Percentiles rank a stretch among this genome's conserved stretches.
Evolutionary conservation across 352 stramenopile genomes (phyloP).

Genomic region (Phytopythium ostracodes): DNA sequence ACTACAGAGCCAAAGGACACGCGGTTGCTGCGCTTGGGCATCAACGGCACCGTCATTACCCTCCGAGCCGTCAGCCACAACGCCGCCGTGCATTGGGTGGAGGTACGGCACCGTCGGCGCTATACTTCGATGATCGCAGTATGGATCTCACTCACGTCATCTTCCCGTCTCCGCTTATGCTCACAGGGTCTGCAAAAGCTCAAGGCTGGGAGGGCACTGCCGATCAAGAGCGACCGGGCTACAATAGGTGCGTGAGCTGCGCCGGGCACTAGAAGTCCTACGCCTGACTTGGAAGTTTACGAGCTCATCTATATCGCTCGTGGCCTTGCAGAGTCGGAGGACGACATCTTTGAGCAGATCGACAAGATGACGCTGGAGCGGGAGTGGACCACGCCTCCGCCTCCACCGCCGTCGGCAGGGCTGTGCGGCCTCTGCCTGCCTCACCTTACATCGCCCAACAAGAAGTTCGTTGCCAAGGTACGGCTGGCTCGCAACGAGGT

Average conservation of each 20-base stretch:
- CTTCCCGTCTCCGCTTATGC: background rate
- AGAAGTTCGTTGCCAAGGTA: constrained; percentile 24
- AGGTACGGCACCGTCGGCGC: constrained; percentile 27
- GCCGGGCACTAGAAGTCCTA: no score
- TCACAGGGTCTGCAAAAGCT: constrained; percentile 47
- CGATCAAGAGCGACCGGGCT: constrained; percentile 36
- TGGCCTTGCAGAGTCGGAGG: constrained; percentile 50
- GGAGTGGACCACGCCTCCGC: constrained; percentile 36
- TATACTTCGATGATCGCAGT: background rate
- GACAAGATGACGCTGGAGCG: constrained; percentile 51
- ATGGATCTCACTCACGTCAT: background rate
- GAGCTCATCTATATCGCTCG: background rate
- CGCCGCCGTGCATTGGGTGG: constrained; percentile 65
- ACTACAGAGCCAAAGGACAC: constrained; percentile 17
- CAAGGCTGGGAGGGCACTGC: constrained; percentile 35
- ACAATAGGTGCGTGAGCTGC: constrained; percentile 31
- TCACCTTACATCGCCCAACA: constrained; percentile 4
- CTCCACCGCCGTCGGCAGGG: constrained; percentile 22
- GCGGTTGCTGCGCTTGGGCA: constrained; percentile 46
- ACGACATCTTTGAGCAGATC: constrained; percentile 73
- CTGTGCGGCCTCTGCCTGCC: constrained; percentile 35
- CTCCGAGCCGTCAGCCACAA: constrained; percentile 64
- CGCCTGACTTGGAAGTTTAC: no score
- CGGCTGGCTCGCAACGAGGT: no score
- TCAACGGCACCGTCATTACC: constrained; percentile 64